Evolutionary conservation across 1,284 basidiomycete species (phyloP), one percentile per base, ranked within the genome.

Genomic region (Heimioporus punctisporus): DNA sequence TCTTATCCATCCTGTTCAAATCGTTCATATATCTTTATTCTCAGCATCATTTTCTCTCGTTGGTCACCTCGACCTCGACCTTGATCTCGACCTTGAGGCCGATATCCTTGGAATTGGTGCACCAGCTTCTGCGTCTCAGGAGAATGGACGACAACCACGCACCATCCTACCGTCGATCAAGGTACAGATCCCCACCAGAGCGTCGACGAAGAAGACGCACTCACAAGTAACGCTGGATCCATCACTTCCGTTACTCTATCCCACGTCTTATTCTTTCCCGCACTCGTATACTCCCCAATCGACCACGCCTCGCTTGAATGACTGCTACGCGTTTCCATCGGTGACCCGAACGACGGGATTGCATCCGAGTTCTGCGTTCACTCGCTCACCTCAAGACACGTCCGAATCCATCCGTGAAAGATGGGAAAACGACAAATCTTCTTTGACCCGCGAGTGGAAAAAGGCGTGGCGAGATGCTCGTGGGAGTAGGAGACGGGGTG

Each of bases 361-460:
- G 65, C 78, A 46, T 26, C 71, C 75, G 7, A 76, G 72, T 46
- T 45, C n/a, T 9, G 51, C 53, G 83, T 89, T 66, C 79, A 42
- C 58, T 24, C 64, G 65, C 71, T 61, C 73, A 77, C 30, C 80
- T 0, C 76, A 80, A 51, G 82, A 76, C 9, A 81, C 85, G 30
- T 81, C 85, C 28, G 82, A 83, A 59, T 58, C 50, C 25, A 90
- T 93, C 60, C 78, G 80, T 52, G 77, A 77, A 62, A 73, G 79
- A 43, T 95, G 93, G 93, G 88, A 93, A 65, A 80, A 76, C 26
- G 75, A 79, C 41, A 88, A 86, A 64, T 77, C 78, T 2, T 85
- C 87, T 52, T 72, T 94, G 67, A 95, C 93, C 47, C 77, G 74
- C 54, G 90, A 85, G 52, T 95, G 90, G 90, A 95, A 93, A 74